Conservation (phyloP, 169 alveolate genomes). For the Plasmodium reichenowi region DNA sequence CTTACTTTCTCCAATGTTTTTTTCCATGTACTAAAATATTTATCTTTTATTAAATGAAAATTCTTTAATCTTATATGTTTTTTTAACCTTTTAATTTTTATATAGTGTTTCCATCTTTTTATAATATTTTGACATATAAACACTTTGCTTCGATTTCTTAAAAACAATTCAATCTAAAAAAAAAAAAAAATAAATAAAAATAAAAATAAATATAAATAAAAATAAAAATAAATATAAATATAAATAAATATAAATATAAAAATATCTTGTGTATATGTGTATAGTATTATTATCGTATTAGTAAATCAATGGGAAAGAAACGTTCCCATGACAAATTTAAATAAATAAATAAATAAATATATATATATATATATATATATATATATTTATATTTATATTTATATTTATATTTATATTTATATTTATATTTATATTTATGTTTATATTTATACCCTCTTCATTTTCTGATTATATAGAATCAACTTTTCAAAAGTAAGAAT, state of each 20-base stretch:
- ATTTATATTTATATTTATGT: too few relatives aligned
- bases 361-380: too few relatives aligned
- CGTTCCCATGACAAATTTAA: not conserved
- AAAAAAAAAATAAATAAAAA: not conserved
- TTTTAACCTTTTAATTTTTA: not conserved
- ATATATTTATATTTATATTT: too few relatives aligned
- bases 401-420: not conserved
- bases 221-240: not conserved
- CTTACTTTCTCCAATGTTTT: constrained; percentile 41
- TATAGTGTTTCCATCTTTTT: constrained; percentile 20
- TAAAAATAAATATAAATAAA: not conserved
- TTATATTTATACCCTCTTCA: constrained; percentile 45
- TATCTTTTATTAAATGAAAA: not conserved
- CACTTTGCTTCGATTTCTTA: constrained; percentile 25
- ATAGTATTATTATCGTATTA: not conserved
- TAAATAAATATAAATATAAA: not conserved
- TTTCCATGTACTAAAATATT: constrained; percentile 43
- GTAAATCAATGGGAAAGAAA: too few relatives aligned
- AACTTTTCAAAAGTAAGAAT: not conserved
- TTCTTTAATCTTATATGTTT: constrained; percentile 4
- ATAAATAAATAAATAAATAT: not conserved
- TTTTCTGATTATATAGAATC: constrained; percentile 15
- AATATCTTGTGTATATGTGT: not conserved
- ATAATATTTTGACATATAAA: constrained; percentile 19
- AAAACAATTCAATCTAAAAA: constrained; percentile 16